phyloP scores from a whole-genome alignment of 345 rosid species.

The Triadica sebifera region DNA sequence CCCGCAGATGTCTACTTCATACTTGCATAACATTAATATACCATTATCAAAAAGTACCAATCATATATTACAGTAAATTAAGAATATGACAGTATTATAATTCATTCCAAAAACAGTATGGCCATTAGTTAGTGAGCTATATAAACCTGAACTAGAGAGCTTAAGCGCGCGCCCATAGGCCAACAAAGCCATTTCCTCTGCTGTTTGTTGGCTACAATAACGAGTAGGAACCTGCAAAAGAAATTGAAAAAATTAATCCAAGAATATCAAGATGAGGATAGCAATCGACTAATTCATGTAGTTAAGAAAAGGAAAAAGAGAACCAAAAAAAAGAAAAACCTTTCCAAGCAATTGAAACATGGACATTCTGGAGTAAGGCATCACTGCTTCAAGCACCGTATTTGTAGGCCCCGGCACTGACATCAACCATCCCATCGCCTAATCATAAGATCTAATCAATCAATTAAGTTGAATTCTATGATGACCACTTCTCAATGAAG shows the following conservation, averaged over 20 bases:
- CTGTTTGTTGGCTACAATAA: constrained; percentile 53
- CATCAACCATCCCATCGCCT: constrained; percentile 77
- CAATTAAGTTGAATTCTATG: neutral
- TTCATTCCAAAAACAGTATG: neutral
- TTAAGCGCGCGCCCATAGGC: constrained; percentile 89
- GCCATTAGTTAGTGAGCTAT: neutral
- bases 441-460: neutral
- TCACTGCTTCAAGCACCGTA: constrained; percentile 79
- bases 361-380: constrained; percentile 74
- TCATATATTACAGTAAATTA: neutral
- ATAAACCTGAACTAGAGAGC: constrained; percentile 70
- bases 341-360: constrained; percentile 63
- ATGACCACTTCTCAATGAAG: neutral
- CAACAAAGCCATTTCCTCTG: constrained; percentile 69
- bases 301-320: neutral
- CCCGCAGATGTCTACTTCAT: too few relatives aligned
- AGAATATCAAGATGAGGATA: neutral
- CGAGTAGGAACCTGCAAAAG: constrained; percentile 54
- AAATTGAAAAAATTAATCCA: neutral
- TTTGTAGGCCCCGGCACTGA: constrained; percentile 87
- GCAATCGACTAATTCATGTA: neutral
- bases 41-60: too few relatives aligned
- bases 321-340: constrained; percentile 33
- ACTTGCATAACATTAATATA: too few relatives aligned
- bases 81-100: neutral